Percentiles rank a stretch among this genome's conserved stretches.
Evolutionary conservation across 192 early-diverging fungal species (phyloP).

Genomic region (Mortierella hygrophila): DNA sequence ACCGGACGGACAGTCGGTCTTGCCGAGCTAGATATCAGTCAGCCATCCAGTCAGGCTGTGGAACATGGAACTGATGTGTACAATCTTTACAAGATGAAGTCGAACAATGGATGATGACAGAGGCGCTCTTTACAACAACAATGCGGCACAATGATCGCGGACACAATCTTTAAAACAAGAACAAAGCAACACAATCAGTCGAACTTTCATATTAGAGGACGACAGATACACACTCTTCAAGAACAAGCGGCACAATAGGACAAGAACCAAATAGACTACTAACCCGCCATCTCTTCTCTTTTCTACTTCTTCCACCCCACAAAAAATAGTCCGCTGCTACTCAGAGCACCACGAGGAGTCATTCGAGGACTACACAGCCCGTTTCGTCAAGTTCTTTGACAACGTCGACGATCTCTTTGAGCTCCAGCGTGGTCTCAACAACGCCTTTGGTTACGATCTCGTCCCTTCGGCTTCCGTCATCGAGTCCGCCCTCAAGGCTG

Average conservation of each 20-base stretch:
- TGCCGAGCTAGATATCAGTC: background rate
- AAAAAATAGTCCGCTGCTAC: constrained; percentile 69
- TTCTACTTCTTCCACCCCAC: background rate
- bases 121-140: no score
- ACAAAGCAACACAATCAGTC: no score
- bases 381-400: constrained; percentile 87
- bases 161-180: no score
- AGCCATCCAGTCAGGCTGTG: background rate
- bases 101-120: no score
- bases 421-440: constrained; percentile 97
- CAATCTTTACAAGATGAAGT: background rate
- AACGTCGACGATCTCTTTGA: constrained; percentile 95
- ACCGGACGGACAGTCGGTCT: background rate
- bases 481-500: constrained; percentile 89
- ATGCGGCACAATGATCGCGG: no score
- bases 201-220: no score
- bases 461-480: constrained; percentile 92
- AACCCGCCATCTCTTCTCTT: background rate
- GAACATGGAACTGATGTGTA: background rate
- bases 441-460: constrained; percentile 96
- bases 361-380: constrained; percentile 83
- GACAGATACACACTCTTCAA: no score
- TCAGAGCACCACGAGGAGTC: constrained; percentile 77
- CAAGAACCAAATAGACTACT: background rate
- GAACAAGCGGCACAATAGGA: background rate